phyloP scores from a whole-genome alignment of 2,329 filamentous ascomycete genomes.

The Pseudogymnoascus sp. region DNA sequence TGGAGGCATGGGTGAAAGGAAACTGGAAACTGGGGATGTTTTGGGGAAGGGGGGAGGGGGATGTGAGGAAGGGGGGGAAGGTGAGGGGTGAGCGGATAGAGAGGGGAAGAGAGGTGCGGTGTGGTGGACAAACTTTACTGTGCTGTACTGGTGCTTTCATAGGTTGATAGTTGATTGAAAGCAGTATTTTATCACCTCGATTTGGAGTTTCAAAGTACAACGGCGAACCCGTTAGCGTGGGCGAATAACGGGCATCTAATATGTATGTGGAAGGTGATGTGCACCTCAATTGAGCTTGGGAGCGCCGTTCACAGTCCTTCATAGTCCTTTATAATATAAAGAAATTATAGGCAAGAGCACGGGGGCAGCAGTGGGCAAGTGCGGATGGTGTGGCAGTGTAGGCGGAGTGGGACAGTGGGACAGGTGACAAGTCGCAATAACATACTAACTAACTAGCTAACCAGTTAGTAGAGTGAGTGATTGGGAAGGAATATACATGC shows the following conservation, averaged over 20 bases:
- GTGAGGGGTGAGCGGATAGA: background rate
- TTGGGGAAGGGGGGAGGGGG: background rate
- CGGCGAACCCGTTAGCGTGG: background rate
- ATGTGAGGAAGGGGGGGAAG: background rate
- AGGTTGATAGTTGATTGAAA: background rate
- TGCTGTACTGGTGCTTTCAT: background rate
- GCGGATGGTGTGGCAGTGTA: conserved; percentile 12
- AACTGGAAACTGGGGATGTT: background rate
- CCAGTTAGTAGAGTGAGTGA: too few species aligned
- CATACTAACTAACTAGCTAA: background rate
- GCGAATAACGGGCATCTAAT: conserved; percentile 3
- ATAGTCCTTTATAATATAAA: conserved; percentile 4
- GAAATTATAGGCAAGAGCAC: conserved; percentile 2
- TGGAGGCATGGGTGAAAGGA: background rate
- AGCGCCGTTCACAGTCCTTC: background rate
- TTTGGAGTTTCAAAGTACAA: conserved; percentile 5
- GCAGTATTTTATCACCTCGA: background rate
- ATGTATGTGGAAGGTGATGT: conserved; percentile 1
- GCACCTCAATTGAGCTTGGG: conserved; percentile 1
- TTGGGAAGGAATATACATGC: background rate
- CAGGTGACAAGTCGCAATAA: background rate
- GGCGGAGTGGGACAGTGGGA: conserved; percentile 8
- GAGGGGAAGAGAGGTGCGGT: background rate
- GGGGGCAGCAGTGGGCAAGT: conserved; percentile 11
- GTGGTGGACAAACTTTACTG: background rate